phyloP scores from a whole-genome alignment of 2,329 filamentous ascomycete species.

The Colletotrichum eleusines region DNA sequence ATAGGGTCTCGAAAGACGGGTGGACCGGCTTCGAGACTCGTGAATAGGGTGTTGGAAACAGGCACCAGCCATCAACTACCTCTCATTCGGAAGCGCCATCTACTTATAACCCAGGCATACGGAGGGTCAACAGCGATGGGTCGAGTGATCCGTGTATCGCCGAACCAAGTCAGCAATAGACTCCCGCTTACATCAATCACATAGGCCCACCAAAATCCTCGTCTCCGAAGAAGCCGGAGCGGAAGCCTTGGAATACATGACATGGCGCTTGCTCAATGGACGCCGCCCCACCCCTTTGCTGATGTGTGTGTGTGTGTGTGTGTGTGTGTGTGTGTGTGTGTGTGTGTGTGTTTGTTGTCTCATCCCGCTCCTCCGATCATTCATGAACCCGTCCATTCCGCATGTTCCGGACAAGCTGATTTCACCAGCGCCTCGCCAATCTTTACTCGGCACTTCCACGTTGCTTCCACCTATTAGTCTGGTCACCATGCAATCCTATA shows the following conservation, averaged over 20 bases:
- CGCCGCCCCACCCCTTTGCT: constrained; percentile 16
- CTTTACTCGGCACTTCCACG: constrained; percentile 26
- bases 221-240: constrained; percentile 41
- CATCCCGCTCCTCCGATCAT: constrained; percentile 18
- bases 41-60: neutral
- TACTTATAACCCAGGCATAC: constrained; percentile 32
- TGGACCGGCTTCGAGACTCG: neutral
- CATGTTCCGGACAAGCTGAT: constrained; percentile 34
- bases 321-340: too few relatives aligned
- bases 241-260: constrained; percentile 27
- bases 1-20: neutral
- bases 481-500: constrained; percentile 6
- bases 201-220: neutral
- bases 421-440: constrained; percentile 13
- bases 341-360: too few relatives aligned
- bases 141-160: constrained; percentile 8
- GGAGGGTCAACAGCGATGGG: neutral
- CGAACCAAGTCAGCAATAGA: neutral
- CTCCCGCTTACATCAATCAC: constrained; percentile 30
- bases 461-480: constrained; percentile 1
- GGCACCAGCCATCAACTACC: neutral
- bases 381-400: constrained; percentile 27
- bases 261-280: constrained; percentile 16
- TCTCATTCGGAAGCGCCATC: neutral
- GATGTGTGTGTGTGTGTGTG: too few relatives aligned